Conservation (phyloP, 2,329 filamentous ascomycete species). For the Rhynchosporium agropyri region DNA sequence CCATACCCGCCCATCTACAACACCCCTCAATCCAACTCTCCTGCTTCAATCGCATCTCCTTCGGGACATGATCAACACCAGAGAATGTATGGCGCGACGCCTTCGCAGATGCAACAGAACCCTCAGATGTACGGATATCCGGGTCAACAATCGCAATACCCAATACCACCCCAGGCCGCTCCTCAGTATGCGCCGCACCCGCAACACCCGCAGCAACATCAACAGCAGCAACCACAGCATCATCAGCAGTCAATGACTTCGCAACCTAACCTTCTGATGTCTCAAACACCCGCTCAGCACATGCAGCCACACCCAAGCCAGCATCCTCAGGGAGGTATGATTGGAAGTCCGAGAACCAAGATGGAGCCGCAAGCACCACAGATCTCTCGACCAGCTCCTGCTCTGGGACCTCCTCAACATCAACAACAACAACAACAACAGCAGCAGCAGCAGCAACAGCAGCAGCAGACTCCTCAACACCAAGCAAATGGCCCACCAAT, state of each 20-base stretch:
- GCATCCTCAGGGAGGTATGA: slow-evolving; percentile 61
- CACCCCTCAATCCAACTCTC: slow-evolving; percentile 92
- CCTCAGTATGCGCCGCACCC: slow-evolving; percentile 64
- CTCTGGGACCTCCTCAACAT: slow-evolving; percentile 48
- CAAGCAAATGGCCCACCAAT: slow-evolving; percentile 47
- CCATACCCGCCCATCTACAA: slow-evolving; percentile 84
- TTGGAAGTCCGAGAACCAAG: slow-evolving; percentile 64
- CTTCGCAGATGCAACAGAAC: slow-evolving; percentile 78
- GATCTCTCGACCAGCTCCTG: slow-evolving; percentile 61
- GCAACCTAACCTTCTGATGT: slow-evolving; percentile 69
- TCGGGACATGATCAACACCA: slow-evolving; percentile 83
- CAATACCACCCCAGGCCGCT: slow-evolving; percentile 65
- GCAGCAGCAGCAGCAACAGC: too few species aligned
- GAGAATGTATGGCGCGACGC: slow-evolving; percentile 79
- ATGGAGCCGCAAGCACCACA: slow-evolving; percentile 65
- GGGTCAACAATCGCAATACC: slow-evolving; percentile 59
- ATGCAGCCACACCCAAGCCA: slow-evolving; percentile 60
- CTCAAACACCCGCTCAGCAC: slow-evolving; percentile 57
- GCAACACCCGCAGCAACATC: slow-evolving; percentile 23
- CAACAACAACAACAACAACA: slow-evolving; percentile 17
- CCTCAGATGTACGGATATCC: slow-evolving; percentile 71
- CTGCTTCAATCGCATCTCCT: slow-evolving; percentile 87
- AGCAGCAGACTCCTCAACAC: not conserved
- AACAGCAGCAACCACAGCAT: slow-evolving; percentile 34
- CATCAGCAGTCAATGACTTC: slow-evolving; percentile 63